phyloP scores from a whole-genome alignment of 2,329 filamentous ascomycete genomes.

The Cytospora chrysosperma region DNA sequence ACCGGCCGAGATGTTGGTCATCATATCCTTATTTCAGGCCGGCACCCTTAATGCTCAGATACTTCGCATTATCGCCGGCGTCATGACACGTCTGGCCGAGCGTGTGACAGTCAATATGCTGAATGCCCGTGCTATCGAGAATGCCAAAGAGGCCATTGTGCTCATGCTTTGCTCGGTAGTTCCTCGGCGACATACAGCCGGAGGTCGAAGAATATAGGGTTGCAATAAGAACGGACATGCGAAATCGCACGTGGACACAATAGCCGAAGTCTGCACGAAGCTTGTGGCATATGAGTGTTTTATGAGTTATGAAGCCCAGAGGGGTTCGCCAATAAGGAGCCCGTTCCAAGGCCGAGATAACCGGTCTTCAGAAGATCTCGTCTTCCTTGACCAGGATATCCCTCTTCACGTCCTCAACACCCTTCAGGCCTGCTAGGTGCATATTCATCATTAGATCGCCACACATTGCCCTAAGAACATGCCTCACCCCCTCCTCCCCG shows the following conservation, averaged over 20 bases:
- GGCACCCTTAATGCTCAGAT: too few relatives aligned
- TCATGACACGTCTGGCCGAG: too few relatives aligned
- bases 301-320: background rate
- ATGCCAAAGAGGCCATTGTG: background rate
- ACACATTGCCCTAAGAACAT: conserved; percentile 20
- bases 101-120: too few relatives aligned
- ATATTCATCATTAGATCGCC: conserved; percentile 22
- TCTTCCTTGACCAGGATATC: conserved; percentile 19
- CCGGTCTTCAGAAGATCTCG: background rate
- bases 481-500: conserved; percentile 19
- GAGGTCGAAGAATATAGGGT: too few relatives aligned
- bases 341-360: background rate
- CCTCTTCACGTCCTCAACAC: conserved; percentile 12
- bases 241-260: background rate
- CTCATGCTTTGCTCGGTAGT: conserved; percentile 5
- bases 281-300: background rate
- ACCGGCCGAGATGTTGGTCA: too few relatives aligned
- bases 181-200: conserved; percentile 6
- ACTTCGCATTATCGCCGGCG: too few relatives aligned
- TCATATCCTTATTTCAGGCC: too few relatives aligned
- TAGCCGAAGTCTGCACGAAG: background rate
- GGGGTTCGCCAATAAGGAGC: too few relatives aligned
- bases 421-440: conserved; percentile 16
- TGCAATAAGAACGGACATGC: background rate
- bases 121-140: too few relatives aligned